These are phyloP conservation scores for Pistacia atlantica DNA, from an alignment of 345 rosid species.

Conservation along the genomic window DNA sequence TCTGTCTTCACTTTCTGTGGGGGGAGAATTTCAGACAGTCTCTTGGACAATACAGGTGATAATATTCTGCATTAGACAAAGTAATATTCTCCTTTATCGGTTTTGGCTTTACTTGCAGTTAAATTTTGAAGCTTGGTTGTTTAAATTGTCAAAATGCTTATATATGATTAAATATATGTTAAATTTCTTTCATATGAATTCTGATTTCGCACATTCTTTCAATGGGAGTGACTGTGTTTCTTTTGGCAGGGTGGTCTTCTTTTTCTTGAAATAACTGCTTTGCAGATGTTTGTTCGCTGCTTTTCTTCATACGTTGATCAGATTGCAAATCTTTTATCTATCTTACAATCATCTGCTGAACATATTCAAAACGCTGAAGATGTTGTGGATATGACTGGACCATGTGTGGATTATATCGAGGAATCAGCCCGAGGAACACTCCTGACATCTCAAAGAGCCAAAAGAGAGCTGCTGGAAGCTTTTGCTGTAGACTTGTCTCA, in stretches of 20 bases:
- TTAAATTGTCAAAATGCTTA: not conserved
- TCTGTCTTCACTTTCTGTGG: slow-evolving; percentile 58
- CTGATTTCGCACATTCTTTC: slow-evolving; percentile 13
- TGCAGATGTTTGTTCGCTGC: slow-evolving; percentile 47
- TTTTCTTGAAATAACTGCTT: slow-evolving; percentile 63
- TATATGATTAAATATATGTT: not conserved
- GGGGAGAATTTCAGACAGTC: slow-evolving; percentile 50
- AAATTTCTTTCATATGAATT: slow-evolving; percentile 12
- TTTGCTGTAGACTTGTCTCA: slow-evolving; percentile 49
- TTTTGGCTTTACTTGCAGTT: slow-evolving; percentile 19
- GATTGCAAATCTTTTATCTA: slow-evolving; percentile 35
- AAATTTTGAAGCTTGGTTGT: not conserved
- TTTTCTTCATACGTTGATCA: slow-evolving; percentile 43
- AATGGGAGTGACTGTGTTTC: slow-evolving; percentile 36
- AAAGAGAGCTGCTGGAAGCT: slow-evolving; percentile 43
- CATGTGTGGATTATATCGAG: slow-evolving; percentile 16
- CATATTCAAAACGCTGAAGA: slow-evolving; percentile 36
- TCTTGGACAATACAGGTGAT: slow-evolving; percentile 67
- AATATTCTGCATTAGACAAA: slow-evolving; percentile 17
- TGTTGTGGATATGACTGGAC: slow-evolving; percentile 24
- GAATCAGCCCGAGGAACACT: slow-evolving; percentile 29
- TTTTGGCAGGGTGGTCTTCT: slow-evolving; percentile 77
- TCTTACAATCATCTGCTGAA: slow-evolving; percentile 33
- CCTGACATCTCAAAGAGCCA: slow-evolving; percentile 33
- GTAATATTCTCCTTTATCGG: slow-evolving; percentile 11